A percentile compares a stretch with the other conserved stretches of the same genome.
These are phyloP conservation scores for Davidsoniella virescens DNA, from an alignment of 2,329 filamentous ascomycete species.

Conservation along the genomic window DNA sequence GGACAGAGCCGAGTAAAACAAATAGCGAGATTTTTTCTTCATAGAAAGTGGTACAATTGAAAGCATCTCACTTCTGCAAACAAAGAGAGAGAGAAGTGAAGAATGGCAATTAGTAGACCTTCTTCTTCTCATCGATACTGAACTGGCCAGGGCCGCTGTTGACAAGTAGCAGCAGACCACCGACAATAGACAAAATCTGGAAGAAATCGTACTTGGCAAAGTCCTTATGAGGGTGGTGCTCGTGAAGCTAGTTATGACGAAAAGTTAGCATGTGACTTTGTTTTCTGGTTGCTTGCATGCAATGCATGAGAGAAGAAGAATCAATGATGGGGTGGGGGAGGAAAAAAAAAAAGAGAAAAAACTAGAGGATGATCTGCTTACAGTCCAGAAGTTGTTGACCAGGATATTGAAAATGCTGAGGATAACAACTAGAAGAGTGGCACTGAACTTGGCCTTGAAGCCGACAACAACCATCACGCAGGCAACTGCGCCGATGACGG, in stretches of 20 bases:
- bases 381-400: conserved; percentile 99
- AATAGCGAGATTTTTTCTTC: background rate
- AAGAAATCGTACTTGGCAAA: conserved; percentile 99
- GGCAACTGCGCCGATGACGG: conserved; percentile 68
- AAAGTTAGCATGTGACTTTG: too few species aligned
- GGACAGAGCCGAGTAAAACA: background rate
- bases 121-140: conserved; percentile 99
- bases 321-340: background rate
- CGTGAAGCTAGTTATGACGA: conserved; percentile 52
- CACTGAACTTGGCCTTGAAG: conserved; percentile 99
- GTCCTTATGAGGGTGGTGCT: conserved; percentile 97
- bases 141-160: conserved; percentile 98
- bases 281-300: too few species aligned
- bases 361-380: conserved; percentile 30
- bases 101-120: conserved; percentile 60
- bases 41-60: background rate
- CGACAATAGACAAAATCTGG: conserved; percentile 97
- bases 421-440: conserved; percentile 85
- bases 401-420: conserved; percentile 91
- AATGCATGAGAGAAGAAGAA: too few species aligned
- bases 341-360: conserved; percentile 8
- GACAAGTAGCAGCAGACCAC: conserved; percentile 85
- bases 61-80: background rate
- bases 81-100: background rate
- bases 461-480: conserved; percentile 98